Evolutionary conservation across 495 filamentous ascomycete genomes (phyloP).

Genomic region (Cercophora samala): DNA sequence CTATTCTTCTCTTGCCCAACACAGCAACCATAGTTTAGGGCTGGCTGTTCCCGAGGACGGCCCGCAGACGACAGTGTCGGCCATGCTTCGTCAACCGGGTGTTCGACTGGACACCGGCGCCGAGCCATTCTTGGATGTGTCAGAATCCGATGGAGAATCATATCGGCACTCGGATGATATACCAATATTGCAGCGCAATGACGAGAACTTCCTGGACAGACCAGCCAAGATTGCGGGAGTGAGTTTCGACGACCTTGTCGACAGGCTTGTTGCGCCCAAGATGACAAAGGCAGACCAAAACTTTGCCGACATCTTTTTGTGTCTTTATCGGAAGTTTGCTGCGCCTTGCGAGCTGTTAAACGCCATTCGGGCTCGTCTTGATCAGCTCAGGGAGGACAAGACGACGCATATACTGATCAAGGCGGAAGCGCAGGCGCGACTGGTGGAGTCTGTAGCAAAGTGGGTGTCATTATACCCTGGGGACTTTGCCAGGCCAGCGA

Average conservation of each 20-base stretch:
- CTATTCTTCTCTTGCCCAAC: constrained; percentile 21
- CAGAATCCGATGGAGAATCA: constrained; percentile 57
- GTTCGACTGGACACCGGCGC: constrained; percentile 44
- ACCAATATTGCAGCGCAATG: constrained; percentile 56
- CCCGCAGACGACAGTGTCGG: constrained; percentile 38
- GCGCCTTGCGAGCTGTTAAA: constrained; percentile 71
- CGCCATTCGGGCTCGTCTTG: constrained; percentile 70
- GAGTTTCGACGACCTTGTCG: constrained; percentile 84
- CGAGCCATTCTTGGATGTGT: constrained; percentile 56
- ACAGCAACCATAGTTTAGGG: constrained; percentile 19
- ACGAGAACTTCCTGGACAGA: constrained; percentile 47
- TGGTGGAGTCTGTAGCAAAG: constrained; percentile 76
- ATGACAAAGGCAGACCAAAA: constrained; percentile 83
- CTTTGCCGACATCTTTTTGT: constrained; percentile 81
- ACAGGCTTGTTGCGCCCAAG: constrained; percentile 73
- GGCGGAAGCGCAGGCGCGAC: constrained; percentile 74
- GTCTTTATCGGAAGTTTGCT: constrained; percentile 93
- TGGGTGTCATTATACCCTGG: constrained; percentile 91
- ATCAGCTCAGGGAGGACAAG: constrained; percentile 60
- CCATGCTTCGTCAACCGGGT: constrained; percentile 45
- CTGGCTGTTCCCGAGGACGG: constrained; percentile 37
- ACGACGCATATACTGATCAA: constrained; percentile 60
- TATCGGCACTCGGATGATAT: constrained; percentile 57
- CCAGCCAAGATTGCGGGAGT: constrained; percentile 56
- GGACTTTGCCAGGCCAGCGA: constrained; percentile 82